phyloP scores from a whole-genome alignment of 495 filamentous ascomycete species.

The Daldinia concentrica region DNA sequence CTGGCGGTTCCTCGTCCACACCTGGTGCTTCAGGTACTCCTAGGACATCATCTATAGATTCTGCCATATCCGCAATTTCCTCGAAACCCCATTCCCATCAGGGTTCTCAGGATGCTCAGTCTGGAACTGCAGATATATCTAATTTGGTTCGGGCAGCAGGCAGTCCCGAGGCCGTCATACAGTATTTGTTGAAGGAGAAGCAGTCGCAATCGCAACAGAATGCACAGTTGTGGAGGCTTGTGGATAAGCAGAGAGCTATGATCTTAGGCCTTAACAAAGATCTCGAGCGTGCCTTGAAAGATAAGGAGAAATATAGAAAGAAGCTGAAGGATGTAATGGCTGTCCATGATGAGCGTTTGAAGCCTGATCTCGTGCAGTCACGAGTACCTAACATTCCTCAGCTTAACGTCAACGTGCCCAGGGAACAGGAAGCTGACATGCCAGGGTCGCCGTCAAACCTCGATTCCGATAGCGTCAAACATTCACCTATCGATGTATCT shows the following conservation, averaged over 20 bases:
- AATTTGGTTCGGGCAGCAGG: constrained; percentile 83
- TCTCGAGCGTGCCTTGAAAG: constrained; percentile 87
- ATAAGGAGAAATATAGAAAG: constrained; percentile 93
- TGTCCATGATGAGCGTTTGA: constrained; percentile 45
- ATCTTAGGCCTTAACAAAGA: constrained; percentile 95
- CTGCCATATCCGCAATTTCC: constrained; percentile 87
- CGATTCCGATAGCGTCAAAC: constrained; percentile 54
- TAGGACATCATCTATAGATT: constrained; percentile 94
- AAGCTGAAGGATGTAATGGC: constrained; percentile 78
- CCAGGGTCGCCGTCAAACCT: constrained; percentile 55
- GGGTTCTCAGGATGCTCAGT: constrained; percentile 64
- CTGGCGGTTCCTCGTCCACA: constrained; percentile 34
- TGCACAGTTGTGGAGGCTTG: constrained; percentile 89
- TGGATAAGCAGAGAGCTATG: constrained; percentile 95
- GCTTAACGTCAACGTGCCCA: constrained; percentile 39
- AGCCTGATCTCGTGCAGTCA: constrained; percentile 18
- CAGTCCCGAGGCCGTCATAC: constrained; percentile 87
- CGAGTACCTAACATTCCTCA: constrained; percentile 24
- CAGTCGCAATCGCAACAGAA: constrained; percentile 88
- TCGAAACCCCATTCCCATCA: constrained; percentile 72
- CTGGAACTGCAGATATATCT: constrained; percentile 69
- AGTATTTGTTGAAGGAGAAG: constrained; percentile 90
- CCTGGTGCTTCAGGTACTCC: constrained; percentile 53
- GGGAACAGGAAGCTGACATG: constrained; percentile 49
- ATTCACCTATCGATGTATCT: constrained; percentile 62